phyloP scores from a whole-genome alignment of 306 rosid genomes.

The Trifolium pratense region DNA sequence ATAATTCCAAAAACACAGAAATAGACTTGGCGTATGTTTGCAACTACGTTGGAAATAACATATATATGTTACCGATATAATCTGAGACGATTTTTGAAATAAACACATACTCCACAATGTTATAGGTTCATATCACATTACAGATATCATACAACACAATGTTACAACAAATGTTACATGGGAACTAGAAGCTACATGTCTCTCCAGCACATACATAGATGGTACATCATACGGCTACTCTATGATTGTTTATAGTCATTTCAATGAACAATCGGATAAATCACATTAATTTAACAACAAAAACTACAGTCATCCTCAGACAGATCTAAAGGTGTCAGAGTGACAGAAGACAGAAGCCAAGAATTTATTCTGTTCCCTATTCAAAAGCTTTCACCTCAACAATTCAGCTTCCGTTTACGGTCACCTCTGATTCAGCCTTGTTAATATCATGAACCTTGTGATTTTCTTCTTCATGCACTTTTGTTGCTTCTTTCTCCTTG shows the following conservation, averaged over 20 bases:
- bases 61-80: background rate
- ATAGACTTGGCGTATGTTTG: background rate
- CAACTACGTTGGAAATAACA: background rate
- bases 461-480: constrained; percentile 52
- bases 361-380: constrained; percentile 42
- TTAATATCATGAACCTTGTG: constrained; percentile 43
- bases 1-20: background rate
- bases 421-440: constrained; percentile 54
- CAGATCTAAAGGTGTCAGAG: constrained; percentile 62
- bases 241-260: constrained; percentile 57
- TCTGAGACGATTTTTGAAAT: constrained; percentile 27
- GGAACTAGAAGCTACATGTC: constrained; percentile 56
- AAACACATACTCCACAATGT: constrained; percentile 43
- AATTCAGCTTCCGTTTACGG: constrained; percentile 58
- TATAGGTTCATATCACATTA: constrained; percentile 54
- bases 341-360: constrained; percentile 44
- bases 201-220: constrained; percentile 53
- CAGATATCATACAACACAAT: constrained; percentile 62
- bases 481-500: constrained; percentile 52
- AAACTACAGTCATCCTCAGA: constrained; percentile 58
- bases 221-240: constrained; percentile 70
- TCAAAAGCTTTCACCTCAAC: constrained; percentile 48
- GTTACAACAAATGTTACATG: constrained; percentile 55
- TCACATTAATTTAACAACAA: constrained; percentile 51
- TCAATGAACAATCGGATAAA: constrained; percentile 68